Base-by-base conservation (phyloP, 2,329 filamentous ascomycete genomes). In the Orbilia javanica region DNA sequence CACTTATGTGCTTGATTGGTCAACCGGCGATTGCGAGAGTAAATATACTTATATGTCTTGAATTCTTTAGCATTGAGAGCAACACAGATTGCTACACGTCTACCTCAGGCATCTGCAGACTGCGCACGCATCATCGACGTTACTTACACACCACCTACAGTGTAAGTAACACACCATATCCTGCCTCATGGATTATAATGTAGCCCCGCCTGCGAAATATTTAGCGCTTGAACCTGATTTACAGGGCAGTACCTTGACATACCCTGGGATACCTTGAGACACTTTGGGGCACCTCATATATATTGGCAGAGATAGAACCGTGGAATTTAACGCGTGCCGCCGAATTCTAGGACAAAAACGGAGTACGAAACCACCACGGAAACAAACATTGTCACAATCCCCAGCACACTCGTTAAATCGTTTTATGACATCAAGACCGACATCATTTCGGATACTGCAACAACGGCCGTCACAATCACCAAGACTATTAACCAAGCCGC, bases 11-110 rank as follows among this genome's bases (percentile, higher is more conserved):
- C 31, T 10, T 34, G 31, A 34, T 34, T 10, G 31, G 31, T 34
- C 31, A 34, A 34, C 31, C 10, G 31, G 31, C 10, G 31, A 34
- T 34, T 34, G 10, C 31, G 31, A 34, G 31, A 34, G 5, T 34
- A 34, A 34, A 34, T n/a, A n/a, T 3, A 55, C 64, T 2, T 39
- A 13, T 15, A 36, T 18, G 1, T 50, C 6, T 27, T 2, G 6
- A 44, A n/a, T n/a, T n/a, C 31, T 52, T 52, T 36, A 69, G 65
- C 65, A 39, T 13, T 69, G 18, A 42, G 65, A 15, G 52, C 65
- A 29, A 34, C 65, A 15, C 48, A 68, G n/a, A 55, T 25, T 5
- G 1, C 48, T 27, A 68, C 48, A 39, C 64, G 64, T 22, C 65
- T 60, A 10, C 8, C 65, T 7, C 50, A 48, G n/a, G 65, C 65